Conservation (phyloP, 768 basidiomycete species). For the Suillus sp. region DNA sequence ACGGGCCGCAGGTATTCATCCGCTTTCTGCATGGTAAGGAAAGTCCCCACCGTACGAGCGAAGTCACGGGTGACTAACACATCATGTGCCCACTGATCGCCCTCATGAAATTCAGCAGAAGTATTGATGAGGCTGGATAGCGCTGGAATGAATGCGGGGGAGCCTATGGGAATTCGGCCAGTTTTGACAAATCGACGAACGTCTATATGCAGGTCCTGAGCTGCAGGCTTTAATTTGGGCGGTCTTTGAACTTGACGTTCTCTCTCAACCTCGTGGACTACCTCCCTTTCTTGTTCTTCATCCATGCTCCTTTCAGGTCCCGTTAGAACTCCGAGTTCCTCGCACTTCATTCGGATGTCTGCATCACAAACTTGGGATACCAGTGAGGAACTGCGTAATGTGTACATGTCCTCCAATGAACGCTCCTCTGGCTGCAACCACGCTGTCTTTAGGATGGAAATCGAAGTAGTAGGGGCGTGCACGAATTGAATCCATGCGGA, state of each 20-base stretch:
- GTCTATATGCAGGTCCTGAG: constrained; percentile 25
- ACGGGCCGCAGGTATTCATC: constrained; percentile 32
- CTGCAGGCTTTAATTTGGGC: constrained; percentile 23
- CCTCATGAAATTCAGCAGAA: constrained; percentile 20
- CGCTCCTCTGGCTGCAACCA: constrained; percentile 48
- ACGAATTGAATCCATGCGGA: constrained; percentile 21
- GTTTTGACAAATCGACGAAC: constrained; percentile 29
- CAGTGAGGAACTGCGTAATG: background rate
- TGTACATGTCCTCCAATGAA: constrained; percentile 40
- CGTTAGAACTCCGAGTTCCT: constrained; percentile 20
- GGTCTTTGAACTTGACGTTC: constrained; percentile 44
- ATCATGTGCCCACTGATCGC: constrained; percentile 20
- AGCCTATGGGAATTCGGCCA: constrained; percentile 27
- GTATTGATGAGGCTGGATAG: constrained; percentile 18
- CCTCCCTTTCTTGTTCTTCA: constrained; percentile 55
- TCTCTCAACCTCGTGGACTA: constrained; percentile 45
- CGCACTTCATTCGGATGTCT: constrained; percentile 21
- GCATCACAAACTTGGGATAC: background rate
- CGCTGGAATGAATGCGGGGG: constrained; percentile 25
- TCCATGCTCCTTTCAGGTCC: constrained; percentile 31
- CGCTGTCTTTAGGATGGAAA: constrained; percentile 11
- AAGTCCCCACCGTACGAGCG: constrained; percentile 13
- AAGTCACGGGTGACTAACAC: constrained; percentile 25
- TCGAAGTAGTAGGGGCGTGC: background rate
- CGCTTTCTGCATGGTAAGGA: constrained; percentile 6